Evolutionary conservation across 2,329 filamentous ascomycete genomes (phyloP), one percentile per base, ranked within the genome.

Genomic region (Escovopsis sp.): DNA sequence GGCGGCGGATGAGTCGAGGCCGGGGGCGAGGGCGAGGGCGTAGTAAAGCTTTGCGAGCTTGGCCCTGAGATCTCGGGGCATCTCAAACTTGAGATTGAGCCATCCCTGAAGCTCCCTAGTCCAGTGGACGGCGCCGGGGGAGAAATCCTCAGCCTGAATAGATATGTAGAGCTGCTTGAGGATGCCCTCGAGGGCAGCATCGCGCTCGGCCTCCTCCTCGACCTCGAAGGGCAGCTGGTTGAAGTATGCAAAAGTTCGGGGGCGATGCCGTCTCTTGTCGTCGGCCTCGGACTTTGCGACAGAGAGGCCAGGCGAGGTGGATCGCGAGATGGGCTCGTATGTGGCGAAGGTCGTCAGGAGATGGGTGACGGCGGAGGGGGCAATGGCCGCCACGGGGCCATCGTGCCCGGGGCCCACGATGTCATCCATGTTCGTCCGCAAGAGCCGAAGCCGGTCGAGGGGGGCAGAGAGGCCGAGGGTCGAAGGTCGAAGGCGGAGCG

Each of bases 61-160:
- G 39, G 87, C 79, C 44, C 93, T 75, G 50, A 88, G 79, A 57
- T 82, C 80, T 53, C 84, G 78, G 38, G 86, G 85, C 58, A 94
- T 86, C 64, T 98, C 89, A 58, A 98, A 98, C 70, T 98, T 98
- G 62, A 98, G 77, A 41, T 82, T 84, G 50, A 98, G 71, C 91
- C 93, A 98, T 62, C 83, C 85, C 57, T 88, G 79, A 38, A 98
- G 79, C 72, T 98, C 91, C 51, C 89, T 79, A 13, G 91, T 95
- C 91, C 91, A 98, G 63, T 98, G 89, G 46, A 94, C 71, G 25
- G 89, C 91, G 30, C 91, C 91, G 0, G 89, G 85, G 20, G 83
- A 81, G 62, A 96, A 96, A 62, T 98, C 91, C 50, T 94, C 87
- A 4, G 91, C 82, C 57, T 87, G 81, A 48, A 98, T 72, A 43